Evolutionary conservation across 2,329 filamentous ascomycete genomes (phyloP), one percentile per base, ranked within the genome.

Genomic region (Colletotrichum camelliae): DNA sequence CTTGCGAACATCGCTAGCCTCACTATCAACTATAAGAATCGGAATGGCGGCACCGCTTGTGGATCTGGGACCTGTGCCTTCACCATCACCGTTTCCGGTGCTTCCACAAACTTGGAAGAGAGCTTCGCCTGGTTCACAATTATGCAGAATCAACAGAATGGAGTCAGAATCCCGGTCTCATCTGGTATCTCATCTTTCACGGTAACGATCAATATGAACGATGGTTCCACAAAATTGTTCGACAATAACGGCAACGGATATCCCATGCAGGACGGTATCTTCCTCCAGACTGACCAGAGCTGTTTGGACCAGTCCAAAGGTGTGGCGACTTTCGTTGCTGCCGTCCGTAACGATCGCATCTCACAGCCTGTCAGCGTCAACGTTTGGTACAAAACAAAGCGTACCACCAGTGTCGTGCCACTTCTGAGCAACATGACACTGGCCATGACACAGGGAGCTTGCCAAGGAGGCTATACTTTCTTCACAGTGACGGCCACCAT

Each of bases 131-230:
- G 91, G 82, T 89, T 86, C 78, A 88, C 86, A n/a, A 82, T 89
- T 48, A 78, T 83, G n/a, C 78, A 81, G 33, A 83, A 89, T 72
- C 43, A 62, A 21, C 55, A 24, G 24, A 29, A 58, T 58, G 21
- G 21, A 9, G 55, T 58, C 55, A 62, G 29, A 35, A 88, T 96
- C 79, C 81, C 90, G 77, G 85, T 91, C 78, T 83, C 90, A 74
- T 85, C 89, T 72, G 87, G 93, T 77, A 90, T 95, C 83, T 89
- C 93, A 55, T 88, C 93, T 78, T 90, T 94, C 84, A 87, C 86
- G 77, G 81, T 92, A 79, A 83, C 89, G 3, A 79, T 93, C 68
- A 89, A 87, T 71, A 83, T 86, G 69, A 85, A 83, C 4, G 86
- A 87, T 75, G 90, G 90, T 8, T 84, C 85, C 18, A 87, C 82